Evolutionary conservation across 352 stramenopile species (phyloP).

Genomic region (Globisporangium sylvaticum): DNA sequence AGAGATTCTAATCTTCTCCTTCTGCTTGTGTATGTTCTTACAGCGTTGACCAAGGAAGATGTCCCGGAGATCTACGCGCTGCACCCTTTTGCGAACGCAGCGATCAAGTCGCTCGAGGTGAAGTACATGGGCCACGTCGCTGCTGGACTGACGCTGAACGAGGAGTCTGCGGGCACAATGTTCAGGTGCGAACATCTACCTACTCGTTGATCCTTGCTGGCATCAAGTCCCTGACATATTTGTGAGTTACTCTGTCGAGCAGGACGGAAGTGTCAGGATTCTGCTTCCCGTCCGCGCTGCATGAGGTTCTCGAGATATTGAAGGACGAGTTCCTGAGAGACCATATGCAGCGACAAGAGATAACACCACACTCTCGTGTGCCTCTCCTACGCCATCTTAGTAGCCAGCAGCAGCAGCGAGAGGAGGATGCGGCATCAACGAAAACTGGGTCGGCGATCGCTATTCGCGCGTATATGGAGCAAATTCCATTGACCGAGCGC

Average conservation of each 20-base stretch:
- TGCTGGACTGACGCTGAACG: constrained; percentile 9
- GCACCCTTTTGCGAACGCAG: constrained; percentile 55
- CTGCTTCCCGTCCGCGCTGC: constrained; percentile 41
- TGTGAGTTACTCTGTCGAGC: background rate
- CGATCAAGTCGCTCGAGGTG: constrained; percentile 51
- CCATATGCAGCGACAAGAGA: background rate
- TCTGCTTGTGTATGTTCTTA: background rate
- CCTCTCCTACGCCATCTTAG: background rate
- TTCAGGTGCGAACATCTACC: constrained; percentile 13
- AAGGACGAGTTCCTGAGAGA: constrained; percentile 23
- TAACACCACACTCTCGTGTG: background rate
- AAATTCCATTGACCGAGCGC: constrained; percentile 35
- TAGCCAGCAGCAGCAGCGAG: background rate
- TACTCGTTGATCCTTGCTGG: background rate
- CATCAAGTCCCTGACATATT: background rate
- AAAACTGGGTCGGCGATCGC: constrained; percentile 12
- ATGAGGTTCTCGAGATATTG: constrained; percentile 35
- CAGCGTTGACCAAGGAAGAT: constrained; percentile 76
- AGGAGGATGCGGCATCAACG: constrained; percentile 11
- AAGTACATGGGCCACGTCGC: constrained; percentile 36
- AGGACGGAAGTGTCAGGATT: constrained; percentile 57
- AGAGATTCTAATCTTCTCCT: background rate
- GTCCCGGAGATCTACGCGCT: constrained; percentile 54
- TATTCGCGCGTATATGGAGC: constrained; percentile 43
- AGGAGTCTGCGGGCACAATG: constrained; percentile 8